Base-by-base conservation (phyloP, 495 filamentous ascomycete species). In the Cladorrhinum samala region DNA sequence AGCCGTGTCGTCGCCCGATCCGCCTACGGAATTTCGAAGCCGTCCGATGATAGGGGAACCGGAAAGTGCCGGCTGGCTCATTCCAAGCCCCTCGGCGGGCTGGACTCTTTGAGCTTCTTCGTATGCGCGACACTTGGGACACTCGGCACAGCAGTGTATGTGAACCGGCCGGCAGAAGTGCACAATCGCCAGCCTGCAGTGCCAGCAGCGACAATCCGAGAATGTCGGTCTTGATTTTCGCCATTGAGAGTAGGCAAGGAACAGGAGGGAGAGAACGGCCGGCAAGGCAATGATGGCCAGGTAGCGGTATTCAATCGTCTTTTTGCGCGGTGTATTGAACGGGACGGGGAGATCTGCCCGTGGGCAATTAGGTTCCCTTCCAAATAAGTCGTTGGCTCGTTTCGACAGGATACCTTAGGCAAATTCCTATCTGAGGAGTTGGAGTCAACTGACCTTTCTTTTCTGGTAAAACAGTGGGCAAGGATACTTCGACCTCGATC, bases 291-390 rank as follows among this genome's bases (percentile, higher is more conserved):
- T 45, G 19, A 45, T 45, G 42, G 42, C 42, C 23, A 45, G 19
- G 11, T 16, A 45, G 7, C 42, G 42, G 42, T 45, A 45, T 45
- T 45, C 42, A 18, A 45, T 45, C 17, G 42, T 45, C 42, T 45
- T 45, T 11, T 45, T 33, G 5, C 11, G 6, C 5, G 42, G 11
- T 45, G 18, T 21, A 18, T 21, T 18, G 7, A 20, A 20, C n/a
- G 23, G 42, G 19, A 20, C 19, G n/a, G 18, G 17, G n/a, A 20
- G 20, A 2, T 45, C 17, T 19, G n/a, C n/a, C n/a, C n/a, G n/a
- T n/a, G n/a, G n/a, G n/a, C n/a, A n/a, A n/a, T n/a, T n/a, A n/a
- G n/a, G n/a, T n/a, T n/a, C n/a, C n/a, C n/a, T n/a, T n/a, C n/a
- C n/a, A n/a, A n/a, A n/a, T n/a, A n/a, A n/a, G n/a, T n/a, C n/a